Evolutionary conservation across 352 stramenopile genomes (phyloP).

Genomic region (Phytopythium kandeliae): DNA sequence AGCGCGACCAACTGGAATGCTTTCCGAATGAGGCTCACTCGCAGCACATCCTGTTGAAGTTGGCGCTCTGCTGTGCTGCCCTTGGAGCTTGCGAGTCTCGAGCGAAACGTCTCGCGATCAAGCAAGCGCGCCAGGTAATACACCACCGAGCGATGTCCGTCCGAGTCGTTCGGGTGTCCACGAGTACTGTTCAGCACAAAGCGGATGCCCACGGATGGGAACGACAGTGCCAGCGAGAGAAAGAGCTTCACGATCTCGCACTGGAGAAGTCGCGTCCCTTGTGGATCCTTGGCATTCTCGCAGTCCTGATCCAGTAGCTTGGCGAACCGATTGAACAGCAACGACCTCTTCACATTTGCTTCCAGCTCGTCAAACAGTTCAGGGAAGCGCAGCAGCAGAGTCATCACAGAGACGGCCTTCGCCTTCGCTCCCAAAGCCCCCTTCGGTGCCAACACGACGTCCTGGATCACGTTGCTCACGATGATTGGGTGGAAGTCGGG

Average conservation of each 20-base stretch:
- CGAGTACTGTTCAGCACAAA: constrained; percentile 73
- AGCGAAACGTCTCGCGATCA: constrained; percentile 52
- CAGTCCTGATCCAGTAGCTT: constrained; percentile 40
- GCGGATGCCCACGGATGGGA: constrained; percentile 51
- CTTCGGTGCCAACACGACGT: constrained; percentile 42
- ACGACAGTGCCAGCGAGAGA: constrained; percentile 42
- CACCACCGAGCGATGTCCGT: constrained; percentile 50
- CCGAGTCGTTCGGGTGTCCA: constrained; percentile 33
- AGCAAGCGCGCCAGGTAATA: constrained; percentile 61
- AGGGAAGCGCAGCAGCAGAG: constrained; percentile 31
- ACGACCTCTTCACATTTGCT: constrained; percentile 34
- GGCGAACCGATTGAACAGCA: constrained; percentile 69
- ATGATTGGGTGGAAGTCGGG: constrained; percentile 47
- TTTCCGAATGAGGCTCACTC: constrained; percentile 39
- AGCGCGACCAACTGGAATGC: constrained; percentile 53
- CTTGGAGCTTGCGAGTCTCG: constrained; percentile 22
- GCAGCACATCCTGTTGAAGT: constrained; percentile 20
- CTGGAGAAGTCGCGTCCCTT: constrained; percentile 33
- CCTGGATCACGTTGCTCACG: constrained; percentile 37
- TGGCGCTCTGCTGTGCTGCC: constrained; percentile 12
- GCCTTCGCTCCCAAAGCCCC: constrained; percentile 21
- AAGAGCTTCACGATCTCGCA: constrained; percentile 56
- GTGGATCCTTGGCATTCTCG: constrained; percentile 1
- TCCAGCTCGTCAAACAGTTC: constrained; percentile 40
- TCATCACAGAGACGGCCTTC: constrained; percentile 32